phyloP scores from a whole-genome alignment of 2,329 filamentous ascomycete species.

The Penicillium psychrosexuale region DNA sequence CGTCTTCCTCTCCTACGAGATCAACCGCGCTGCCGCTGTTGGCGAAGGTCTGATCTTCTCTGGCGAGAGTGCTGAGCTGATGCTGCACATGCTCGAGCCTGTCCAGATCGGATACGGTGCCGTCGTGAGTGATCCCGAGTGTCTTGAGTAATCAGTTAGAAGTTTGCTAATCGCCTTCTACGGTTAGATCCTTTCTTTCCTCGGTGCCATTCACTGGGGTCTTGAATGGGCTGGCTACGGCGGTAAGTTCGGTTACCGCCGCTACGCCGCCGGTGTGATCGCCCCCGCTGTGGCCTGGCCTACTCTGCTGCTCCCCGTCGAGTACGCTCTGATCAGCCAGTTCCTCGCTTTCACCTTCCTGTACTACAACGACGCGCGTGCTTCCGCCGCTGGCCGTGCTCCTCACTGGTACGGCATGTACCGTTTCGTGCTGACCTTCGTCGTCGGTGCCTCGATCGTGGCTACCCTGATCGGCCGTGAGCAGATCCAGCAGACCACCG shows the following conservation, averaged over 20 bases:
- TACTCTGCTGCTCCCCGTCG: constrained; percentile 76
- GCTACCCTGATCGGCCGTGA: constrained; percentile 77
- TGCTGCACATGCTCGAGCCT: constrained; percentile 75
- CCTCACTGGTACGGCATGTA: constrained; percentile 85
- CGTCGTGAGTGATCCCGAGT: constrained; percentile 55
- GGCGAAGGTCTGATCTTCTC: constrained; percentile 65
- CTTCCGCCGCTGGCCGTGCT: constrained; percentile 70
- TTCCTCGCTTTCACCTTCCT: constrained; percentile 81
- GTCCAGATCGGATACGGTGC: constrained; percentile 89
- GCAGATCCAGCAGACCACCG: constrained; percentile 56
- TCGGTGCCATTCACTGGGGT: constrained; percentile 92
- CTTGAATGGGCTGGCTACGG: constrained; percentile 75
- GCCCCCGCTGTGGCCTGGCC: constrained; percentile 85
- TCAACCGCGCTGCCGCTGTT: constrained; percentile 63
- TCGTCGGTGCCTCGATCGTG: constrained; percentile 80
- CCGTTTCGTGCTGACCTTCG: constrained; percentile 86
- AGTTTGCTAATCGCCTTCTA: constrained; percentile 12
- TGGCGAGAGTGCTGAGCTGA: constrained; percentile 66
- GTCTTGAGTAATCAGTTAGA: not conserved
- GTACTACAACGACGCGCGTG: constrained; percentile 79
- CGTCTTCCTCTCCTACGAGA: constrained; percentile 76
- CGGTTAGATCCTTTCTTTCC: constrained; percentile 78
- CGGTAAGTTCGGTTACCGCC: constrained; percentile 66
- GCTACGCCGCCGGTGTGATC: constrained; percentile 78
- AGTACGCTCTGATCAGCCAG: constrained; percentile 81